Evolutionary conservation across 305 asterid species (phyloP).

Genomic region (Rubia tinctorum): DNA sequence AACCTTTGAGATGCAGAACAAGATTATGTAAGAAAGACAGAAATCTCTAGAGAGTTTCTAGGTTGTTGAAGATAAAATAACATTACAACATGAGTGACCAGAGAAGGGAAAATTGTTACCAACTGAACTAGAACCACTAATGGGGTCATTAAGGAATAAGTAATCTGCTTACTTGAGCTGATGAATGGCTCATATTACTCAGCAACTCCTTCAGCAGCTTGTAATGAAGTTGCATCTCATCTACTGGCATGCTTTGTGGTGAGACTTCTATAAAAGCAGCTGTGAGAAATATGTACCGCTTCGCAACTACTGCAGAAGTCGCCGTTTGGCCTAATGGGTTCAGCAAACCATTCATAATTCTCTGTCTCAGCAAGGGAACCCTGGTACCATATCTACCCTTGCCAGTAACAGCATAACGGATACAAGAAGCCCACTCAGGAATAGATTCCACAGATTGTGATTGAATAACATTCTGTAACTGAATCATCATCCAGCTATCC

Average conservation of each 20-base stretch:
- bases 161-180: constrained; percentile 79
- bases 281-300: constrained; percentile 91
- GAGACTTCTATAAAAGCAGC: constrained; percentile 86
- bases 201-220: constrained; percentile 86
- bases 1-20: not conserved
- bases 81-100: not conserved
- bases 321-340: constrained; percentile 76
- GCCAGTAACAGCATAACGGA: constrained; percentile 96
- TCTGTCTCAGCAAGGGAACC: constrained; percentile 78
- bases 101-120: not conserved
- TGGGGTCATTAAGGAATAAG: constrained; percentile 8
- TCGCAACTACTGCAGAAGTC: constrained; percentile 77
- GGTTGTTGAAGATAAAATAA: not conserved
- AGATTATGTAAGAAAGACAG: not conserved
- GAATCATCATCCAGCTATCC: constrained; percentile 90
- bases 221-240: constrained; percentile 65
- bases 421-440: constrained; percentile 96
- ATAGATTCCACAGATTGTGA: constrained; percentile 91
- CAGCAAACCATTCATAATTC: constrained; percentile 85
- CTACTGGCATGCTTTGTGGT: constrained; percentile 72
- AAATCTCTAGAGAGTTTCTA: constrained; percentile 1
- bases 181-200: constrained; percentile 85
- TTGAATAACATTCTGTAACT: constrained; percentile 66
- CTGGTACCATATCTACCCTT: constrained; percentile 84
- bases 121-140: not conserved